Percentiles rank a stretch among this genome's conserved stretches.
Conservation (phyloP, 306 rosid genomes). For the Sphenostylis stenocarpa region DNA sequence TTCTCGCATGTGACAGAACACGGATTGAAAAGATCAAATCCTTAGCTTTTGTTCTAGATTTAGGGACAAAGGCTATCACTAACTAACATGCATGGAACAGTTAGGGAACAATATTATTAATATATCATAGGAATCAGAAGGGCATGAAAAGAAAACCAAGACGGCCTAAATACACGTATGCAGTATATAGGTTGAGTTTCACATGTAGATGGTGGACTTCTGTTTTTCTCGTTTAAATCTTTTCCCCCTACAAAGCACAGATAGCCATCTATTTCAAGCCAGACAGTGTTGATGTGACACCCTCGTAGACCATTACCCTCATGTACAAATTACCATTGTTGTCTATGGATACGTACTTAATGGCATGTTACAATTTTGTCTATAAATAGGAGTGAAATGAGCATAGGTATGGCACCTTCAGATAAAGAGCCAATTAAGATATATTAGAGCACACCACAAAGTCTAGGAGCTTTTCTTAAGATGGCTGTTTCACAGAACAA, state of each 20-base stretch:
- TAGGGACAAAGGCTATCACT: slow-evolving; percentile 34
- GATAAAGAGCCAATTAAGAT: not conserved
- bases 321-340: slow-evolving; percentile 36
- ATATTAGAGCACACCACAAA: not conserved
- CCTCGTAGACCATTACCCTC: slow-evolving; percentile 44
- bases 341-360: slow-evolving; percentile 1
- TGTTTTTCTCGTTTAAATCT: slow-evolving; percentile 2
- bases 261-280: slow-evolving; percentile 38
- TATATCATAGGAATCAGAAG: not conserved
- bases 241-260: not conserved
- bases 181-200: slow-evolving; percentile 11
- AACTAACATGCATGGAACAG: slow-evolving; percentile 38
- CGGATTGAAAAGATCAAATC: not conserved
- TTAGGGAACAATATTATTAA: slow-evolving; percentile 36
- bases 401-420: slow-evolving; percentile 11
- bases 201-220: not conserved
- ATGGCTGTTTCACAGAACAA: slow-evolving; percentile 54
- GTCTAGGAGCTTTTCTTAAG: not conserved
- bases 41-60: not conserved
- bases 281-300: slow-evolving; percentile 59
- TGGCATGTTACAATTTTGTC: slow-evolving; percentile 26
- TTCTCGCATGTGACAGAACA: slow-evolving; percentile 33
- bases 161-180: slow-evolving; percentile 1
- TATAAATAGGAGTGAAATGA: slow-evolving; percentile 40
- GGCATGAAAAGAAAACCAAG: slow-evolving; percentile 8